Conservation (phyloP, 176 grass and related monocot genomes). For the Oryza nivara region DNA sequence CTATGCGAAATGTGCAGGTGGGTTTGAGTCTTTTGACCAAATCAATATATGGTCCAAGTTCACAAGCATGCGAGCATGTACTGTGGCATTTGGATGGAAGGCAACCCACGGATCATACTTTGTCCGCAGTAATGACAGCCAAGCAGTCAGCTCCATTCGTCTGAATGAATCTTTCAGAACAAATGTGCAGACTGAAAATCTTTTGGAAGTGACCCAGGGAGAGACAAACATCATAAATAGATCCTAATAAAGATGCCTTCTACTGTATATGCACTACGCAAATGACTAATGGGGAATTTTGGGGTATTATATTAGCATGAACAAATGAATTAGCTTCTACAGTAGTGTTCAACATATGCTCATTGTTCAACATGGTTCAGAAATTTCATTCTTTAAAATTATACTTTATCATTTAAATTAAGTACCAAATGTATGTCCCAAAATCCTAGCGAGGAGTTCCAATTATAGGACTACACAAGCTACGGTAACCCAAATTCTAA, state of each 20-base stretch:
- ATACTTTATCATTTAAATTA: neutral
- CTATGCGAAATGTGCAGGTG: neutral
- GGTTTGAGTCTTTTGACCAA: neutral
- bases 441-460: neutral
- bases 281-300: neutral
- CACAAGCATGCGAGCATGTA: no score
- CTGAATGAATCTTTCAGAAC: neutral
- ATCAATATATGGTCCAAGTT: neutral
- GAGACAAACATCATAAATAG: no score
- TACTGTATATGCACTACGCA: no score
- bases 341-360: neutral
- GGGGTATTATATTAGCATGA: neutral
- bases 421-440: neutral
- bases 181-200: neutral
- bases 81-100: neutral
- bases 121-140: neutral
- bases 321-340: neutral
- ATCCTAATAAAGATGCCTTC: no score
- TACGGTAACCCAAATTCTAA: neutral
- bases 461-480: neutral
- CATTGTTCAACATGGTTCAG: neutral
- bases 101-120: neutral
- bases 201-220: no score
- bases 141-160: neutral
- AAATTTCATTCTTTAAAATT: neutral